Evolutionary conservation across 1,284 basidiomycete genomes (phyloP).

Genomic region (Calocybe gambosa): DNA sequence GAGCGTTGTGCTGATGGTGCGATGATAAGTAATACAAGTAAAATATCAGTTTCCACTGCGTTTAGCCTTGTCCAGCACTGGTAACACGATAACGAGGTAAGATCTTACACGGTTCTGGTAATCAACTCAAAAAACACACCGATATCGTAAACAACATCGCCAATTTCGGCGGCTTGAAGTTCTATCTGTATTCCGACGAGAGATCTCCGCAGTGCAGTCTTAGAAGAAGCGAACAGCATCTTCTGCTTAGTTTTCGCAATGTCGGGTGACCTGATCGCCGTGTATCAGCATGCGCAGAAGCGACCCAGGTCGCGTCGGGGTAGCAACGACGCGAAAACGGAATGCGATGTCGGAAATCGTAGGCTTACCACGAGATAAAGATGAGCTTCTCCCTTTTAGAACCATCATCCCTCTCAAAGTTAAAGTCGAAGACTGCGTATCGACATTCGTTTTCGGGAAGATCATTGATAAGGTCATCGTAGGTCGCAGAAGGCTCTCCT

Average conservation of each 20-base stretch:
- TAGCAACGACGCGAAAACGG: neutral
- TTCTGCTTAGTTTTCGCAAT: conserved; percentile 83
- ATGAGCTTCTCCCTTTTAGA: conserved; percentile 89
- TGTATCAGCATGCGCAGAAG: conserved; percentile 15
- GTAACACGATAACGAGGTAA: conserved; percentile 5
- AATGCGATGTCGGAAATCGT: conserved; percentile 4
- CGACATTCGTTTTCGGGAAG: conserved; percentile 76
- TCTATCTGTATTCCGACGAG: conserved; percentile 73
- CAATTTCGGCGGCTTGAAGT: conserved; percentile 83
- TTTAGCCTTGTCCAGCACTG: conserved; percentile 27
- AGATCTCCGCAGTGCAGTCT: conserved; percentile 61
- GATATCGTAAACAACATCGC: conserved; percentile 72
- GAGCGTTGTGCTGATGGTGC: conserved; percentile 52
- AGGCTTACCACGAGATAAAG: conserved; percentile 77
- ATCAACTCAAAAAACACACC: conserved; percentile 45
- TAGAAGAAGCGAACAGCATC: conserved; percentile 95
- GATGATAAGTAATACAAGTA: conserved; percentile 5
- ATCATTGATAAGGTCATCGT: conserved; percentile 74
- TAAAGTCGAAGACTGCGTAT: conserved; percentile 93
- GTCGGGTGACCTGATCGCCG: conserved; percentile 75
- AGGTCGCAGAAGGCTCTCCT: conserved; percentile 36
- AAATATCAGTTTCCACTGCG: conserved; percentile 16
- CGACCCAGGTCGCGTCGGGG: neutral
- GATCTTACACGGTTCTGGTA: conserved; percentile 1
- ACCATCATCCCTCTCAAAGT: conserved; percentile 75